Percentiles rank a stretch among this genome's conserved stretches.
These are phyloP conservation scores for Sporormia fimetaria DNA, from an alignment of 495 filamentous ascomycete species.

Conservation along the genomic window DNA sequence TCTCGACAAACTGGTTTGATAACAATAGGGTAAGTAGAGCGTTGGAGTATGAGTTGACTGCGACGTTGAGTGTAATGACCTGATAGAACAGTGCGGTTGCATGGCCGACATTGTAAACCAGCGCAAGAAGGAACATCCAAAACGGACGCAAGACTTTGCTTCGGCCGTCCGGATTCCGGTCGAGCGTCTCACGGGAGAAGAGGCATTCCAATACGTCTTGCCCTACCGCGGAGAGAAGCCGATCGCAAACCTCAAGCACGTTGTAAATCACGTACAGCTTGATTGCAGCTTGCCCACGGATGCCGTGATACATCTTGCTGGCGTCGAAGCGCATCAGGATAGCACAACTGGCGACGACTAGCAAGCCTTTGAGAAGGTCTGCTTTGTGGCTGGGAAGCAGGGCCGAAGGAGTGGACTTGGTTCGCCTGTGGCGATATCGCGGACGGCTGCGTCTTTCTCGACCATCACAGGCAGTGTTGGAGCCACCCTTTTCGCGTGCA, in stretches of 20 bases:
- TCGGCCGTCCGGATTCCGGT: conserved; percentile 73
- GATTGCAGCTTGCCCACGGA: conserved; percentile 89
- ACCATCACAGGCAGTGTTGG: no score
- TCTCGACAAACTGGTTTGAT: conserved; percentile 96
- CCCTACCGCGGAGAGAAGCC: conserved; percentile 77
- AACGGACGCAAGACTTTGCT: conserved; percentile 88
- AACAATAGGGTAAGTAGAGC: conserved; percentile 82
- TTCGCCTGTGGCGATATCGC: conserved; percentile 53
- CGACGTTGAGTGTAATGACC: conserved; percentile 93
- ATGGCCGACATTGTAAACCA: conserved; percentile 80
- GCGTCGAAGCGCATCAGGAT: conserved; percentile 89
- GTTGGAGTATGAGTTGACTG: conserved; percentile 97
- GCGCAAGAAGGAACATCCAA: conserved; percentile 77
- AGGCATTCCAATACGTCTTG: conserved; percentile 95
- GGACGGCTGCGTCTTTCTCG: conserved; percentile 24
- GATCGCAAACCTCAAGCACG: conserved; percentile 79
- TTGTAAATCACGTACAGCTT: conserved; percentile 99
- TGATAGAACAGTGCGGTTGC: conserved; percentile 86
- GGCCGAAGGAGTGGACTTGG: conserved; percentile 72
- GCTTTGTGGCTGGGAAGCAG: conserved; percentile 84
- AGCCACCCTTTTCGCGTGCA: conserved; percentile 19
- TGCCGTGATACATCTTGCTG: conserved; percentile 96
- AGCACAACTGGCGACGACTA: conserved; percentile 73
- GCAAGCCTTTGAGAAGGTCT: conserved; percentile 77
- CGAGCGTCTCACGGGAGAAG: conserved; percentile 82